A percentile compares a stretch with the other conserved stretches of the same genome.
Evolutionary conservation across 768 basidiomycete species (phyloP).

Genomic region (Serpula lacrymans): DNA sequence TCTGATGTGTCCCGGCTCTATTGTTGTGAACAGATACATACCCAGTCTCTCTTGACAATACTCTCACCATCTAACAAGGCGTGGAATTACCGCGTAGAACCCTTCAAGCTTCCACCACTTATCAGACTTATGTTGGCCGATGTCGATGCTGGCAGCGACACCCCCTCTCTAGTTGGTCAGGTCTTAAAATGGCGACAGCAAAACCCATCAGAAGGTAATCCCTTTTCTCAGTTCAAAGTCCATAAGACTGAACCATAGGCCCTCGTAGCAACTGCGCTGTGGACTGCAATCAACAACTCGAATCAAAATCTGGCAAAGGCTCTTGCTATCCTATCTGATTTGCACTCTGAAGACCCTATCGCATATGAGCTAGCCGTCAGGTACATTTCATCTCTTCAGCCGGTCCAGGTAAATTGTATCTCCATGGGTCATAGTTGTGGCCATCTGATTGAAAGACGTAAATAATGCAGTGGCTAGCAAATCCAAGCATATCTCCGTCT

Average conservation of each 20-base stretch:
- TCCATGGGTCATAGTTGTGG: conserved; percentile 1
- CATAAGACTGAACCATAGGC: background rate
- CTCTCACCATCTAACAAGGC: conserved; percentile 59
- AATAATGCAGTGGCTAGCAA: conserved; percentile 4
- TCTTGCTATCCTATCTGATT: conserved; percentile 46
- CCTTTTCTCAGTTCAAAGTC: background rate
- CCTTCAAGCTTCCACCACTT: conserved; percentile 80
- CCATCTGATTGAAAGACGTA: no score
- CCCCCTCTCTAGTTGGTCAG: conserved; percentile 88
- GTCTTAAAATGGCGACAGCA: conserved; percentile 87
- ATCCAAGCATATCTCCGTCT: background rate
- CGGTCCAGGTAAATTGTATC: conserved; percentile 44
- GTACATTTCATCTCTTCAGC: conserved; percentile 57
- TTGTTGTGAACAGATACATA: conserved; percentile 1
- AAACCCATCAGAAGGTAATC: conserved; percentile 50
- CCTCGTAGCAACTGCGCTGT: conserved; percentile 54
- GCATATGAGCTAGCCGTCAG: conserved; percentile 58
- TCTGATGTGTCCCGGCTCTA: conserved; percentile 16
- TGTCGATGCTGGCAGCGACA: conserved; percentile 94
- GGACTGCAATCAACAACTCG: conserved; percentile 59
- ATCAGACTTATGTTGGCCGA: conserved; percentile 89
- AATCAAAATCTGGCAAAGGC: conserved; percentile 59
- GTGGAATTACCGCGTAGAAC: conserved; percentile 71
- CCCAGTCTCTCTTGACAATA: conserved; percentile 22
- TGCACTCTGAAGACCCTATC: conserved; percentile 44